Conservation (phyloP, 352 stramenopile species). For the Peronosclerospora sorghi region DNA sequence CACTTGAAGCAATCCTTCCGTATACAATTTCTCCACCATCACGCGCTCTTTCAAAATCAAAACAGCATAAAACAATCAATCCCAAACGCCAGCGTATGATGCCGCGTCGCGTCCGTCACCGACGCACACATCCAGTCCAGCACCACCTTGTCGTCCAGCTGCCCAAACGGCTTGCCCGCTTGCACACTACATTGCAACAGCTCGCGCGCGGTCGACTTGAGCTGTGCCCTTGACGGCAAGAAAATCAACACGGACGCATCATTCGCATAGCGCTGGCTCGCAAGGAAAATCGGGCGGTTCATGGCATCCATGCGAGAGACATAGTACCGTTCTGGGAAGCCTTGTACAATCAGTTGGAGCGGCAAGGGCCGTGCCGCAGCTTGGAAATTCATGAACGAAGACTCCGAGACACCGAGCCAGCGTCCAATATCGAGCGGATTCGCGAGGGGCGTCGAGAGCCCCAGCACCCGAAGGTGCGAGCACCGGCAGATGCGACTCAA, state of each 20-base stretch:
- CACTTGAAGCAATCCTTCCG: conserved; percentile 93
- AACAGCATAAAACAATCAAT: conserved; percentile 96
- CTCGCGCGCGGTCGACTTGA: no score
- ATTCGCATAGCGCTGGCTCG: conserved; percentile 92
- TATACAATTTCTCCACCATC: conserved; percentile 95
- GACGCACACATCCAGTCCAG: conserved; percentile 75
- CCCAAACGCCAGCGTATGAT: conserved; percentile 95
- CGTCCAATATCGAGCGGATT: conserved; percentile 93
- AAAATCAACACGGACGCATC: conserved; percentile 95
- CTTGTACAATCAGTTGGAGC: conserved; percentile 94
- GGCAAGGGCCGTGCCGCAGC: conserved; percentile 93
- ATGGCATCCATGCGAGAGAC: conserved; percentile 97
- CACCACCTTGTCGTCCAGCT: conserved; percentile 86
- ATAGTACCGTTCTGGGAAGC: conserved; percentile 94
- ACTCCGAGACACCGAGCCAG: conserved; percentile 98
- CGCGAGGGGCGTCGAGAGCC: conserved; percentile 92
- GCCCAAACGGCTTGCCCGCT: conserved; percentile 90
- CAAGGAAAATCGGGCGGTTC: conserved; percentile 98
- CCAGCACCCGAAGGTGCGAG: conserved; percentile 89
- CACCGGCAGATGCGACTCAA: conserved; percentile 73
- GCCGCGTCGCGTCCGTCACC: conserved; percentile 86
- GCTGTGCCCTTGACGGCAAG: conserved; percentile 95
- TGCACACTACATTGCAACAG: no score
- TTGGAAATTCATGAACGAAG: no score
- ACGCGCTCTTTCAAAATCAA: conserved; percentile 83